Conservation (phyloP, 441 rosid genomes). For the Eutrema salsugineum region DNA sequence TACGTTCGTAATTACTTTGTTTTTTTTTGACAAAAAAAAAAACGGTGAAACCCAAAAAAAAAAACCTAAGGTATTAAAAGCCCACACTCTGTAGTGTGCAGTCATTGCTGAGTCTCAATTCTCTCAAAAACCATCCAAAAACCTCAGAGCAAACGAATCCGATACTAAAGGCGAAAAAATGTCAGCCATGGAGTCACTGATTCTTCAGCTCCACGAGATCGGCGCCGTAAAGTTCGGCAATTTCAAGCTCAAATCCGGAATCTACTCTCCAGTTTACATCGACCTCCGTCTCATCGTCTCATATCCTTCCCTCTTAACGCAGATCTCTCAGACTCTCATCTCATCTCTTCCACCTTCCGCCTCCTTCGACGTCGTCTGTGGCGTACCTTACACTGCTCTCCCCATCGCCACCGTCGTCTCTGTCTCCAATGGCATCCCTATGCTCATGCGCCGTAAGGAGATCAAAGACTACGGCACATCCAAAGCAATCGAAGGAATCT, state of each 20-base stretch:
- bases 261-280: slow-evolving; percentile 84
- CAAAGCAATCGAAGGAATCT: slow-evolving; percentile 78
- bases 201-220: slow-evolving; percentile 81
- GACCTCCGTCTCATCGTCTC: slow-evolving; percentile 96
- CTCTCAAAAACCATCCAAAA: background rate
- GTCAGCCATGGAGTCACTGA: slow-evolving; percentile 73
- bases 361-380: slow-evolving; percentile 66
- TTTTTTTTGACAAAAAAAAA: too few species aligned
- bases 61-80: slow-evolving; percentile 22
- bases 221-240: slow-evolving; percentile 88
- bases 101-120: slow-evolving; percentile 1
- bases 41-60: background rate
- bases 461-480: slow-evolving; percentile 86
- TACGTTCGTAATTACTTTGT: too few species aligned
- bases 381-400: slow-evolving; percentile 91
- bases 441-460: slow-evolving; percentile 96
- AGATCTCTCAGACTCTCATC: slow-evolving; percentile 65
- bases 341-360: slow-evolving; percentile 53
- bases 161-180: slow-evolving; percentile 9
- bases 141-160: slow-evolving; percentile 16
- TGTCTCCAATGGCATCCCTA: slow-evolving; percentile 54
- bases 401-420: slow-evolving; percentile 92
- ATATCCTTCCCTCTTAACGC: slow-evolving; percentile 71
- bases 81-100: slow-evolving; percentile 13
- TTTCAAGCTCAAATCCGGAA: slow-evolving; percentile 95